Conservation (phyloP, 2,329 filamentous ascomycete genomes). For the Trichoderma breve region DNA sequence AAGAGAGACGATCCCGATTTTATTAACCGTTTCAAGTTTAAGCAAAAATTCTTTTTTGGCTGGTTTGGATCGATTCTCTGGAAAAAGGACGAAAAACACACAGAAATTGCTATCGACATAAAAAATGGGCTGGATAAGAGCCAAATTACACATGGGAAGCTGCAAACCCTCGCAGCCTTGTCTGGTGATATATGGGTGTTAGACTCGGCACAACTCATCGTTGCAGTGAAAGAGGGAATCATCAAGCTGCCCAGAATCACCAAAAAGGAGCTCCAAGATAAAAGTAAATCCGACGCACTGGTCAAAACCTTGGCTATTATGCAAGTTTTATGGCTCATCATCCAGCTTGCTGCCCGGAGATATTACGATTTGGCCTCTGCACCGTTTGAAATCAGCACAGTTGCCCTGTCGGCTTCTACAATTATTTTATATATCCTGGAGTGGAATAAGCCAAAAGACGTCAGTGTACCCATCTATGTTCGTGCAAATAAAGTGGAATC, state of each 20-base stretch:
- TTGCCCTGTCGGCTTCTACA: background rate
- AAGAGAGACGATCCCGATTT: too few relatives aligned
- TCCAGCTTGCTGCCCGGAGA: background rate
- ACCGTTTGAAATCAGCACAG: background rate
- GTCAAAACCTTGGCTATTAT: background rate
- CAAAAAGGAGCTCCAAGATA: background rate
- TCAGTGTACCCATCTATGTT: background rate
- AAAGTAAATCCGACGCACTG: background rate
- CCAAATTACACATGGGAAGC: background rate
- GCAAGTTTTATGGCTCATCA: background rate
- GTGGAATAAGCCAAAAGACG: background rate
- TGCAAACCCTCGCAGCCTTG: background rate
- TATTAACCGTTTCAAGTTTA: background rate
- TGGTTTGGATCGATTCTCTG: background rate
- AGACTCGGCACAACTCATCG: background rate
- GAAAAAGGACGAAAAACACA: fast-evolving
- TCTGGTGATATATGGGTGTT: background rate
- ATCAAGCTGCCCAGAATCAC: background rate
- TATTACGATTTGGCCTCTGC: background rate
- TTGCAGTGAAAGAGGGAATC: background rate
- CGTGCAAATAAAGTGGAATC: background rate
- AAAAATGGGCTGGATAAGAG: fast-evolving
- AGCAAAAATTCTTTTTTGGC: background rate
- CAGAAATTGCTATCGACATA: fast-evolving
- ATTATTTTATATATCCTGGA: background rate